phyloP scores from a whole-genome alignment of 495 filamentous ascomycete species.

The Aspergillus bertholletiae region DNA sequence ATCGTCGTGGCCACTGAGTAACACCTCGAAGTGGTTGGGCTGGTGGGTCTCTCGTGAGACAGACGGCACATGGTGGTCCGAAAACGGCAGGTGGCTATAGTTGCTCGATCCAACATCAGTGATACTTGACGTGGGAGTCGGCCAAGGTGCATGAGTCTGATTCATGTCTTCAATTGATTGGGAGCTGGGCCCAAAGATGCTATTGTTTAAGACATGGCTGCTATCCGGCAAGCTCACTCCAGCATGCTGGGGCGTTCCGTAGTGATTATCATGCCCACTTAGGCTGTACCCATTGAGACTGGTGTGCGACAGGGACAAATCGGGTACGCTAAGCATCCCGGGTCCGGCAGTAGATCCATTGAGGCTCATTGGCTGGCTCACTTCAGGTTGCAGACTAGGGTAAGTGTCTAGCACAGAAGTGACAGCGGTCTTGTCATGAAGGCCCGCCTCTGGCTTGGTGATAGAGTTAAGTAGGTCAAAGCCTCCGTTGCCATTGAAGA shows the following conservation, averaged over 20 bases:
- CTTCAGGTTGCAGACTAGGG: slow-evolving; percentile 29
- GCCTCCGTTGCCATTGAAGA: slow-evolving; percentile 31
- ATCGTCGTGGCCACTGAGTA: slow-evolving; percentile 33
- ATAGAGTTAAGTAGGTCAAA: slow-evolving; percentile 39
- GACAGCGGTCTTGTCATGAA: slow-evolving; percentile 38
- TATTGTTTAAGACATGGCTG: slow-evolving; percentile 29
- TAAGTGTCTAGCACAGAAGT: slow-evolving; percentile 42
- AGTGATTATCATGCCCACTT: slow-evolving; percentile 33
- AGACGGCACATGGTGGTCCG: slow-evolving; percentile 29
- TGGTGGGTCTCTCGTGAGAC: slow-evolving; percentile 37
- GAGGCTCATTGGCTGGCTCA: slow-evolving; percentile 30
- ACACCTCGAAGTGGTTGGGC: slow-evolving; percentile 31
- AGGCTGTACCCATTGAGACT: slow-evolving; percentile 31
- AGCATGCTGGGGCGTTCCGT: slow-evolving; percentile 33
- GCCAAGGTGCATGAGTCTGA: slow-evolving; percentile 35
- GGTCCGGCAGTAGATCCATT: slow-evolving; percentile 28
- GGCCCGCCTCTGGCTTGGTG: slow-evolving; percentile 33
- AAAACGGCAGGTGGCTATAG: slow-evolving; percentile 37
- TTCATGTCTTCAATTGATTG: slow-evolving; percentile 39
- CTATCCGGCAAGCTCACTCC: slow-evolving; percentile 34
- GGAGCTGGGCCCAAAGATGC: slow-evolving; percentile 27
- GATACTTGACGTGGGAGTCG: slow-evolving; percentile 29
- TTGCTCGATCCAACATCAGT: slow-evolving; percentile 28
- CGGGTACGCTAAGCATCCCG: slow-evolving; percentile 40
- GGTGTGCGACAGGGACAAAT: slow-evolving; percentile 35